Evolutionary conservation across 1,284 basidiomycete genomes (phyloP).

Genomic region (Sanghuangporus sanghuang): DNA sequence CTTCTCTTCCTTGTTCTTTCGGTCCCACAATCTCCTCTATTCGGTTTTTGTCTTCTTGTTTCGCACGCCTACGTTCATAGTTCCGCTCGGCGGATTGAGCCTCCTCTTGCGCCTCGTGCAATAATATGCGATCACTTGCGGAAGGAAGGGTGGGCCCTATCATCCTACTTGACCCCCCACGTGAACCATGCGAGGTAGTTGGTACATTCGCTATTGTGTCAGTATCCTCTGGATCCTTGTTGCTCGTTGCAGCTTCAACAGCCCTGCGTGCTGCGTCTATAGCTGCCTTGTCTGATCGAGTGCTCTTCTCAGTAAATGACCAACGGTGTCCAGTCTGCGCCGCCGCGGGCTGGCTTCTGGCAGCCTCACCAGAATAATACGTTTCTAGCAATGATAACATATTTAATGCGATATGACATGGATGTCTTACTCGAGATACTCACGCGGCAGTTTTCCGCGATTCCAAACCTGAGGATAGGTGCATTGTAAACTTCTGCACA

Average conservation of each 20-base stretch:
- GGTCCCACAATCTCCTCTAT: slow-evolving; percentile 72
- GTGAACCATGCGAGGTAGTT: slow-evolving; percentile 18
- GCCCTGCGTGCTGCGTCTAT: slow-evolving; percentile 52
- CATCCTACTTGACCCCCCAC: slow-evolving; percentile 35
- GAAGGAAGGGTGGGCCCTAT: slow-evolving; percentile 65
- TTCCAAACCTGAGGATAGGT: slow-evolving; percentile 60
- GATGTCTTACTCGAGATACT: slow-evolving; percentile 18
- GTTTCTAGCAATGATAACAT: slow-evolving; percentile 34
- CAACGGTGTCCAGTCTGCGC: slow-evolving; percentile 59
- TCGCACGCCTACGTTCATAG: slow-evolving; percentile 58
- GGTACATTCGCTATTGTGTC: not conserved
- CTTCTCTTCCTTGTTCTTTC: slow-evolving; percentile 65
- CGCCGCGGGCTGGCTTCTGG: slow-evolving; percentile 43
- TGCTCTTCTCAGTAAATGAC: slow-evolving; percentile 45
- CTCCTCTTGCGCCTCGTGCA: slow-evolving; percentile 54
- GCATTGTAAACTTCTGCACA: slow-evolving; percentile 3
- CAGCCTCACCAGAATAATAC: slow-evolving; percentile 55
- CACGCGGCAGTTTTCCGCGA: slow-evolving; percentile 61
- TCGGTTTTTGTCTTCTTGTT: slow-evolving; percentile 58
- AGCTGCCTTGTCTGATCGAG: slow-evolving; percentile 46
- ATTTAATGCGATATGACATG: not conserved
- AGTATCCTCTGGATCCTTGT: slow-evolving; percentile 20
- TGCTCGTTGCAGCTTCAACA: slow-evolving; percentile 56
- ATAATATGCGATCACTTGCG: slow-evolving; percentile 55
- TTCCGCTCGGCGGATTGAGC: slow-evolving; percentile 42